Evolutionary conservation across 2,329 filamentous ascomycete genomes (phyloP).

Genomic region (Calonectria multiphialidica): DNA sequence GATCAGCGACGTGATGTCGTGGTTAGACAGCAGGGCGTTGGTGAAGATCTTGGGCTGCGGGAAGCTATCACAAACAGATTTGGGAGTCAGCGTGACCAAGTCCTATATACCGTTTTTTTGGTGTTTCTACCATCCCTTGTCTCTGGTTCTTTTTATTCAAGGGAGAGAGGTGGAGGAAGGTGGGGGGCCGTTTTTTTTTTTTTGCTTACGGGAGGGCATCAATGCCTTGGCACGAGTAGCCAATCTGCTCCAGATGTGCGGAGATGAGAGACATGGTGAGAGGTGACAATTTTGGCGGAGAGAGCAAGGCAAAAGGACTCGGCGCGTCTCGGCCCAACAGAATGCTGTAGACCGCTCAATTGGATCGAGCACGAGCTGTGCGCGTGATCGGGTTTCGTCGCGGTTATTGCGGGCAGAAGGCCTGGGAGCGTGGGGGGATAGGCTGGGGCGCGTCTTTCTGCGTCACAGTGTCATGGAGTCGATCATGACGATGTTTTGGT

Average conservation of each 20-base stretch:
- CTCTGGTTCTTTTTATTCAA: background rate
- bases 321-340: background rate
- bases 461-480: background rate
- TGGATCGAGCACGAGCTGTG: background rate
- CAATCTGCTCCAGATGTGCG: constrained; percentile 82
- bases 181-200: background rate
- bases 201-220: constrained; percentile 75
- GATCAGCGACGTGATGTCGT: constrained; percentile 95
- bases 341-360: background rate
- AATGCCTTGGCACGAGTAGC: constrained; percentile 81
- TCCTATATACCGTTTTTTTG: background rate
- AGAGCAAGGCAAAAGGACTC: background rate
- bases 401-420: background rate
- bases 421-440: too few relatives aligned
- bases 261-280: constrained; percentile 76
- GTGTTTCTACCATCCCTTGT: background rate
- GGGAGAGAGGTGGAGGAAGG: too few relatives aligned
- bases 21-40: constrained; percentile 87
- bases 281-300: background rate
- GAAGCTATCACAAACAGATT: constrained; percentile 68
- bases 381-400: background rate
- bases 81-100: background rate
- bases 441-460: background rate
- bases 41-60: constrained; percentile 94
- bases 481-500: background rate